Evolutionary conservation across 1,284 basidiomycete genomes (phyloP).

Genomic region (Ustilago trichophora): DNA sequence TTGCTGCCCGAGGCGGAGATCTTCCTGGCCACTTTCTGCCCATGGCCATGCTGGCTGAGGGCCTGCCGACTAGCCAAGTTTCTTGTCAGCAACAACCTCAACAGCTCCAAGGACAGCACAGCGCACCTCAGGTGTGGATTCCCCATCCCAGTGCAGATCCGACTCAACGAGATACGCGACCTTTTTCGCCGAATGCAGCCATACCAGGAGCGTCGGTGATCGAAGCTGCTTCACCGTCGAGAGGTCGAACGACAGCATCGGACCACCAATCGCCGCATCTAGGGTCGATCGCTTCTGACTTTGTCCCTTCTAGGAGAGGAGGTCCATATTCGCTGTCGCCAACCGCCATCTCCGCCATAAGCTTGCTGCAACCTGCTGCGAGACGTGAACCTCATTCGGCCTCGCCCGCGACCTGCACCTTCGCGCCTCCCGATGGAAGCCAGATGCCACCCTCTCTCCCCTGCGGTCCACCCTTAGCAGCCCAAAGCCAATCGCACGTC

Average conservation of each 20-base stretch:
- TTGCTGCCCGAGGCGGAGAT: conserved; percentile 3
- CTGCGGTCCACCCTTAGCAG: not conserved
- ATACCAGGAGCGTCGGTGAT: not conserved
- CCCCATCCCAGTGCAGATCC: not conserved
- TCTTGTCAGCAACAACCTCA: not conserved
- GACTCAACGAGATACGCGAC: not conserved
- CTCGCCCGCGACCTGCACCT: no score
- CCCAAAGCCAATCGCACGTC: not conserved
- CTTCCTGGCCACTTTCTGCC: not conserved
- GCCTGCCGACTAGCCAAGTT: not conserved
- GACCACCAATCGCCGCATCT: not conserved
- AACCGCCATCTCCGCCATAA: not conserved
- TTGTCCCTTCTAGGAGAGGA: not conserved
- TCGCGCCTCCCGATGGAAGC: conserved; percentile 7
- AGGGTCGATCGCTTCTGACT: conserved; percentile 1
- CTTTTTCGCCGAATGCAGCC: not conserved
- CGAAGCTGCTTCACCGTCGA: not conserved
- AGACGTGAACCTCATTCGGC: not conserved
- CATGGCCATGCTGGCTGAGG: not conserved
- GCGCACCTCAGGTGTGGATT: not conserved
- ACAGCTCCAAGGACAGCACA: not conserved
- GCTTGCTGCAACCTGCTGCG: not conserved
- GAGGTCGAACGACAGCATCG: not conserved
- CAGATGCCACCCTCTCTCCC: not conserved
- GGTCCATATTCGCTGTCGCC: no score